Conservation (phyloP, 257 asterid genomes). For the Lantana camara region DNA sequence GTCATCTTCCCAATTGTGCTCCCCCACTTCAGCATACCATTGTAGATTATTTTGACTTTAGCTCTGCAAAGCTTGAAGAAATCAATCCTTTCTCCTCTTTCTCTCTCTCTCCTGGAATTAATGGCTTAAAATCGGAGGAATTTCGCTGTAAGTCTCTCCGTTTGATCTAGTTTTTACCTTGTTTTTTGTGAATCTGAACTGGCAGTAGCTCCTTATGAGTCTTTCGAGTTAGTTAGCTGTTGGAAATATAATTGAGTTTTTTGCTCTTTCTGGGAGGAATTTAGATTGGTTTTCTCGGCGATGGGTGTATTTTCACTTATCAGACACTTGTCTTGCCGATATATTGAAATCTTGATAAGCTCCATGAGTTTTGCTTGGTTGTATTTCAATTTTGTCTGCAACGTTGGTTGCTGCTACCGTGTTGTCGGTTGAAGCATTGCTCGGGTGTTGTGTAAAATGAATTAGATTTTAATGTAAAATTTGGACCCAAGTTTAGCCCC, state of each 20-base stretch:
- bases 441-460: slow-evolving; percentile 18
- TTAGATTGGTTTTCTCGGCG: slow-evolving; percentile 1
- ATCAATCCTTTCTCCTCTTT: no score
- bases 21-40: slow-evolving; percentile 31
- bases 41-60: slow-evolving; percentile 42
- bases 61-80: slow-evolving; percentile 17
- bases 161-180: slow-evolving; percentile 28
- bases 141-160: slow-evolving; percentile 39
- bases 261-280: slow-evolving; percentile 16
- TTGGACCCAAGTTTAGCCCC: slow-evolving; percentile 5
- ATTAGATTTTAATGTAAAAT: not conserved
- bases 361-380: slow-evolving; percentile 20
- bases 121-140: slow-evolving; percentile 11
- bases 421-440: not conserved
- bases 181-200: slow-evolving; percentile 30
- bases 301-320: slow-evolving; percentile 8
- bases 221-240: not conserved
- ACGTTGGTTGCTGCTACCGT: slow-evolving; percentile 21
- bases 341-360: slow-evolving; percentile 14
- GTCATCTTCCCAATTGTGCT: slow-evolving; percentile 37
- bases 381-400: not conserved
- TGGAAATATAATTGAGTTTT: not conserved
- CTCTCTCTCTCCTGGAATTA: slow-evolving; percentile 37
- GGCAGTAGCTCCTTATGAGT: not conserved
- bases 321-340: not conserved